These are phyloP conservation scores for Huntiella abstrusa DNA, from an alignment of 2,329 filamentous ascomycete species.

Conservation along the genomic window DNA sequence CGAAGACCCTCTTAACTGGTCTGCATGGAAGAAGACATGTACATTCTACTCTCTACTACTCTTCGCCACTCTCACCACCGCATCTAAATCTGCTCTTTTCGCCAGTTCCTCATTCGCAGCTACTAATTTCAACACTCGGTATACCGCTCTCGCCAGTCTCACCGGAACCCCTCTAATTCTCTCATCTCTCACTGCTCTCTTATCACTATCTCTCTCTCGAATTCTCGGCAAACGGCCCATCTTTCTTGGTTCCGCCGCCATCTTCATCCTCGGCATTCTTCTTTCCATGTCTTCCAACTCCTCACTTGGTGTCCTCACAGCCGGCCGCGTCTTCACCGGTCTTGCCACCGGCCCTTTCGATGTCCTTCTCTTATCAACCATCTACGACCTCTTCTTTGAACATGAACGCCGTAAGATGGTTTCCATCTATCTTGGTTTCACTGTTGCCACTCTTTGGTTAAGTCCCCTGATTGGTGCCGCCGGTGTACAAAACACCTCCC, in stretches of 20 bases:
- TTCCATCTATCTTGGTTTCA: constrained; percentile 26
- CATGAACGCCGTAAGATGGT: constrained; percentile 31
- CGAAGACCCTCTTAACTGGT: constrained; percentile 39
- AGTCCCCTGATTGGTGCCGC: constrained; percentile 34
- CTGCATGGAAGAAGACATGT: constrained; percentile 30
- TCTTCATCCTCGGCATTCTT: constrained; percentile 29
- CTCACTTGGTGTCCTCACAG: constrained; percentile 29
- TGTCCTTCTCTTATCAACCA: constrained; percentile 29
- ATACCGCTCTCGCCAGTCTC: constrained; percentile 24
- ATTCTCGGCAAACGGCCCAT: constrained; percentile 34
- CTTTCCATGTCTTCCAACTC: constrained; percentile 29
- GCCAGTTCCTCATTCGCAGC: constrained; percentile 27
- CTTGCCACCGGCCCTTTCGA: constrained; percentile 42
- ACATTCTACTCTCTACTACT: constrained; percentile 29
- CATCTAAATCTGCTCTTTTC: constrained; percentile 36
- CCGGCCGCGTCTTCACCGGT: constrained; percentile 34
- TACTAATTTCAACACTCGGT: constrained; percentile 27
- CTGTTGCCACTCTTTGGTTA: constrained; percentile 31
- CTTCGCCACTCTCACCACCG: constrained; percentile 26
- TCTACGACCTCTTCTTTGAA: constrained; percentile 39
- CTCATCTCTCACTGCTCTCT: constrained; percentile 26
- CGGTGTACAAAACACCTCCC: constrained; percentile 22
- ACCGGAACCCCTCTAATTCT: constrained; percentile 35
- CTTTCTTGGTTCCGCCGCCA: constrained; percentile 26
- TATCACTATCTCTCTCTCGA: constrained; percentile 24